Evolutionary conservation across 805 yeast species (phyloP), one percentile per base, ranked within the genome.

Genomic region (Wickerhamomyces bisporus): DNA sequence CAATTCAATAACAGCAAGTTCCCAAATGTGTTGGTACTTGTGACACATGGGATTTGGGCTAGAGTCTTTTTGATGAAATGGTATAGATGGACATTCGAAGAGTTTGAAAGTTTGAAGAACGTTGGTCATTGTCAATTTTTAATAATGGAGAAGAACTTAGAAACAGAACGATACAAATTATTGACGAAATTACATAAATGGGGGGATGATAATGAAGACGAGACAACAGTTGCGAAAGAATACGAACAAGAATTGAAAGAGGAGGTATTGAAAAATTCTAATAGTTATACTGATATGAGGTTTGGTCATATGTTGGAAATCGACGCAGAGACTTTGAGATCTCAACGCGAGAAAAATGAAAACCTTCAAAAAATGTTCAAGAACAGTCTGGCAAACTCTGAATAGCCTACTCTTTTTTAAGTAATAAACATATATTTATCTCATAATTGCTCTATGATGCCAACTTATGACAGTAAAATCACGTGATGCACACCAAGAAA

Each of bases 1-100:
- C 93, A 85, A 57, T 88, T 89, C 53, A 75, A 75, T 42, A 58
- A 66, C 32, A 79, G 73, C 14, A 70, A 75, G 49, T 85, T 86
- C 55, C 88, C 96, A n/a, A 75, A 77, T 42, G 82, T 88, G 15
- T 70, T 87, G 28, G 87, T 89, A 3, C 63, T 89, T 30, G 96
- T 89, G 29, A 84, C 95, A 5, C 97, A 89, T 58, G 97, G 97
- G 9, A 86, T 89, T 13, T 87, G 95, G 91, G 84, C 94, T 4
- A 68, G 97, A 29, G 97, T 89, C 8, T 89, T 89, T 51, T 60
- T 89, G 30, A 87, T 88, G 88, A 85, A 88, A 52, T 89, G 96
- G 96, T 89, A 79, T 57, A 68, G 95, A 41, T 89, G 97, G 96
- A 73, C 83, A 2, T 91, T 83, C 54, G 96, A 88, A 57, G 79